These are phyloP conservation scores for Xylaria acuta DNA, from an alignment of 495 filamentous ascomycete species.

Conservation along the genomic window DNA sequence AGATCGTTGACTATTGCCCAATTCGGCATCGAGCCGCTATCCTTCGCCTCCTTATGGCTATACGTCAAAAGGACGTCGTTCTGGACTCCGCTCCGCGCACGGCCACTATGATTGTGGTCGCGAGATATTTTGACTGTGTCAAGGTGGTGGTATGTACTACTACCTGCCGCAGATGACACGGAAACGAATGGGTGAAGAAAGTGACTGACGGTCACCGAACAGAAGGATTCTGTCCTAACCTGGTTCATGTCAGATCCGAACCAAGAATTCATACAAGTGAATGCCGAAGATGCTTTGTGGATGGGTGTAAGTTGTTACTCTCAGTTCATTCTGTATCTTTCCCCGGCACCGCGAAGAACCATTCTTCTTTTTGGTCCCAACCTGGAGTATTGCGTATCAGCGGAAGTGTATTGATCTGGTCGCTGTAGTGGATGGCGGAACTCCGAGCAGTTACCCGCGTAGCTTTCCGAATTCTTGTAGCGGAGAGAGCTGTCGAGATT, in stretches of 20 bases:
- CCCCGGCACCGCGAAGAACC: no score
- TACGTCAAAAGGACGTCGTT: slow-evolving; percentile 55
- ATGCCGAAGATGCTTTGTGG: slow-evolving; percentile 52
- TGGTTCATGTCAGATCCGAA: slow-evolving; percentile 53
- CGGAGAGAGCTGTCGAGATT: slow-evolving; percentile 44
- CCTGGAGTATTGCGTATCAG: not conserved
- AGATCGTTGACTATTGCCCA: slow-evolving; percentile 62
- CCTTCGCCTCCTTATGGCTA: slow-evolving; percentile 60
- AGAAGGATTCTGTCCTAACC: slow-evolving; percentile 37
- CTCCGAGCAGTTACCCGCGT: slow-evolving; percentile 44
- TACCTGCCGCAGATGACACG: not conserved
- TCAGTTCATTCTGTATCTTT: no score
- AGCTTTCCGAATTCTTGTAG: slow-evolving; percentile 53
- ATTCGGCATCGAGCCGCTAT: slow-evolving; percentile 67
- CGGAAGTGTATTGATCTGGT: not conserved
- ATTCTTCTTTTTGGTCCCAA: not conserved
- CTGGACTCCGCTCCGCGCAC: slow-evolving; percentile 71
- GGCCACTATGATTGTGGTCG: slow-evolving; percentile 67
- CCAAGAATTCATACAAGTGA: slow-evolving; percentile 52
- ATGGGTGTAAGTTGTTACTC: slow-evolving; percentile 35
- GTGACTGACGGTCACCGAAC: slow-evolving; percentile 24
- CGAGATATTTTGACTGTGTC: slow-evolving; percentile 62
- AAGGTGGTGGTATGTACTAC: slow-evolving; percentile 42
- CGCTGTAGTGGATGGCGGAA: slow-evolving; percentile 36
- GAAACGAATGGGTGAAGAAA: not conserved